Evolutionary conservation across 2,329 filamentous ascomycete species (phyloP).

Genomic region (Orbilia javanica): DNA sequence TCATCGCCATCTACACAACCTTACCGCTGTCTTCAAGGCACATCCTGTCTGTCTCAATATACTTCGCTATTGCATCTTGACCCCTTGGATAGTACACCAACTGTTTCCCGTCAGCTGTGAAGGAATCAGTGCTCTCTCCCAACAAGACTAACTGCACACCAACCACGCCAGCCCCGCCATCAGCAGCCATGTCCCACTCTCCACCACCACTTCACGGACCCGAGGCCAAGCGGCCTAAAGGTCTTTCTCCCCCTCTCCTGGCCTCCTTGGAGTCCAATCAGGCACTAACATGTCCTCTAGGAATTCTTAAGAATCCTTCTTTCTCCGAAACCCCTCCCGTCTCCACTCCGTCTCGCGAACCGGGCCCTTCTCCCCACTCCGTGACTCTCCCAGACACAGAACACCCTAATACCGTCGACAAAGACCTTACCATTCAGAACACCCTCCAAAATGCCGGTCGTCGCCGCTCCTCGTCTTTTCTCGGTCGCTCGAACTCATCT

Average conservation of each 20-base stretch:
- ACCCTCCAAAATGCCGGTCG: conserved; percentile 94
- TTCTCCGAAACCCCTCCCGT: conserved; percentile 43
- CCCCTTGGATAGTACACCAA: neutral
- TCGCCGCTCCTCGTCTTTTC: conserved; percentile 82
- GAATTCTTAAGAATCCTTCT: conserved; percentile 56
- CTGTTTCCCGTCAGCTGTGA: neutral
- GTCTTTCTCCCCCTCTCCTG: conserved; percentile 7
- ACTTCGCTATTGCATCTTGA: neutral
- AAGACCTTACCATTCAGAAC: conserved; percentile 93
- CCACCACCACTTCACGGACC: conserved; percentile 55
- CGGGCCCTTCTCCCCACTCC: conserved; percentile 27
- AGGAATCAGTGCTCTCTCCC: conserved; percentile 4
- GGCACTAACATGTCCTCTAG: conserved; percentile 20
- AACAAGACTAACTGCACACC: conserved; percentile 15
- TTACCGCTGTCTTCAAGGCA: neutral
- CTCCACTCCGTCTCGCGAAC: conserved; percentile 25
- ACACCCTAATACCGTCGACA: conserved; percentile 68
- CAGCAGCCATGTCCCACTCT: conserved; percentile 51
- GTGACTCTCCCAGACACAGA: conserved; percentile 38
- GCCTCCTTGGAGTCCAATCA: neutral
- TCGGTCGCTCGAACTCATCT: conserved; percentile 69
- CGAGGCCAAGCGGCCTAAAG: conserved; percentile 56
- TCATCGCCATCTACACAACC: neutral
- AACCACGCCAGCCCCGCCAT: conserved; percentile 39
- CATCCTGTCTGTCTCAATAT: neutral